Evolutionary conservation across 352 stramenopile species (phyloP).

Genomic region (Pythium folliculosum): DNA sequence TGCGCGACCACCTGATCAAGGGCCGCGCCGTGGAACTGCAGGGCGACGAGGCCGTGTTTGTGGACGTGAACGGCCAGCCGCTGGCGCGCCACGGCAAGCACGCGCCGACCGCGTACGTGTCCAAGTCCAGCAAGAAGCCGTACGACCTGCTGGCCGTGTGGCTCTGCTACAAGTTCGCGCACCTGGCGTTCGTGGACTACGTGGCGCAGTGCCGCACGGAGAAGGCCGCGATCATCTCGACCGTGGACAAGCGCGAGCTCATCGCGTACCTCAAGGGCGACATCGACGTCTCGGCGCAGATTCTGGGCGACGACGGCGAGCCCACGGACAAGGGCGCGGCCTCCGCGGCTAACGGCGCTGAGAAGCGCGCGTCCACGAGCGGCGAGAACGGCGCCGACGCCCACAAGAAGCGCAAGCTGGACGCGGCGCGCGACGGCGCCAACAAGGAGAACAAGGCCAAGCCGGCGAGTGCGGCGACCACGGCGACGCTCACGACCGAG

Average conservation of each 20-base stretch:
- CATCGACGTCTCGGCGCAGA: constrained; percentile 78
- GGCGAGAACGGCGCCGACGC: constrained; percentile 15
- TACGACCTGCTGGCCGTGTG: constrained; percentile 83
- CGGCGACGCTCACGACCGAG: constrained; percentile 16
- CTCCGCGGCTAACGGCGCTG: not conserved
- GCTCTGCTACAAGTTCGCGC: constrained; percentile 79
- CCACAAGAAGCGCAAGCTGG: constrained; percentile 30
- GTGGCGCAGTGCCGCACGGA: constrained; percentile 80
- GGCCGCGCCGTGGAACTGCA: constrained; percentile 60
- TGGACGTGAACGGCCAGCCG: constrained; percentile 48
- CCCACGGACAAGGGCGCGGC: constrained; percentile 11
- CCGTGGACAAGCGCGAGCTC: constrained; percentile 88
- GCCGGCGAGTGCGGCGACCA: not conserved
- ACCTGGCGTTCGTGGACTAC: constrained; percentile 81
- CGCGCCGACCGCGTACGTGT: constrained; percentile 71
- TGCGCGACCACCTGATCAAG: constrained; percentile 77
- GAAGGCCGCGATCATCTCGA: constrained; percentile 81
- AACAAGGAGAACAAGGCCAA: constrained; percentile 47
- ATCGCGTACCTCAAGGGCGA: constrained; percentile 84
- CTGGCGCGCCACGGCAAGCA: constrained; percentile 65
- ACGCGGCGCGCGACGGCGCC: constrained; percentile 26
- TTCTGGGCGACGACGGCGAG: constrained; percentile 36
- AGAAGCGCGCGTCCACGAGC: constrained; percentile 19
- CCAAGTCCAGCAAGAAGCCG: constrained; percentile 77
- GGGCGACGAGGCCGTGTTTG: constrained; percentile 62